Base-by-base conservation (phyloP, 2,329 filamentous ascomycete species). In the Ophiostoma fasciatum region DNA sequence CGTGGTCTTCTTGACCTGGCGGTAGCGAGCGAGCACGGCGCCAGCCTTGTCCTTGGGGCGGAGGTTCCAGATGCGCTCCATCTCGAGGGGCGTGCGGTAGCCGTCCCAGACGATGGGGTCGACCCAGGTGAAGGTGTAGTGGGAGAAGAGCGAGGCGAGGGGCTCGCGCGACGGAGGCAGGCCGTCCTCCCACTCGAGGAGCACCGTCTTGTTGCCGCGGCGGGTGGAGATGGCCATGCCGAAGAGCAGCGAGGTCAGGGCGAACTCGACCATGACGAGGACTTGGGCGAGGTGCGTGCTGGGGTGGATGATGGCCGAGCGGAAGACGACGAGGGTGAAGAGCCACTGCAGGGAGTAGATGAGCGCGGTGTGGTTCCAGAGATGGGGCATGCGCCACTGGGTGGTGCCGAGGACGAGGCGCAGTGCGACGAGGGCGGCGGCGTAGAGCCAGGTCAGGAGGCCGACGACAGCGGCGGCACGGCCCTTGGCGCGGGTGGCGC, bases 281-380 rank as follows among this genome's bases (percentile, higher is more conserved):
- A 66, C 64, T 51, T 79, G 68, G 4, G 74, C 63, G 27, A 75
- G 55, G 36, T 54, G 58, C 7, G 81, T 82, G 33, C 63, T 66
- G 0, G 83, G 78, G 54, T 90, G 78, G 42, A 96, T 75, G 40
- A 96, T 59, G 35, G 73, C 78, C 3, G 88, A 94, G 39, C 90
- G 83, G 62, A 96, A 90, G 6, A 88, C 58, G 46, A 84, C 63
- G 18, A 88, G 44, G 8, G 68, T 66, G 49, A 87, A 77, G 5
- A 90, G 50, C 84, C 88, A 98, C 53, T 87, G 78, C 36, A 76
- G 62, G 37, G 71, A 69, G 56, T 98, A 98, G 36, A 98, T 74
- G 43, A 69, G 60, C 15, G 84, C 81, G 0, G 90, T 96, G 57
- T 98, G 90, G 52, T 88, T 87, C 90, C 90, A 98, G 8, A 96